Percentiles rank a stretch among this genome's conserved stretches.
Evolutionary conservation across 257 asterid genomes (phyloP).

Genomic region (Rhazya stricta): DNA sequence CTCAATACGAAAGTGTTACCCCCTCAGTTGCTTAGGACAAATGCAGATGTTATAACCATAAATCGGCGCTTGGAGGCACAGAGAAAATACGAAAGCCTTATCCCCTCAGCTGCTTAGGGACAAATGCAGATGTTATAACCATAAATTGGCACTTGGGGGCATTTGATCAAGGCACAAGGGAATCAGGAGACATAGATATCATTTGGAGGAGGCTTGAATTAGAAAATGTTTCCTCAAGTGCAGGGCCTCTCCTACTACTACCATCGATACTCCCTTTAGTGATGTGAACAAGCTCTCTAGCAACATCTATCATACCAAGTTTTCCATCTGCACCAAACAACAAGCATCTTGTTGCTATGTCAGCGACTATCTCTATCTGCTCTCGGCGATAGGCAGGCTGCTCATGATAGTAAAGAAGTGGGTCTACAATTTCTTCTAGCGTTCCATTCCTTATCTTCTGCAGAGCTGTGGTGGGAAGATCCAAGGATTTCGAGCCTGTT

Average conservation of each 20-base stretch:
- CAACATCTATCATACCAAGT: constrained; percentile 52
- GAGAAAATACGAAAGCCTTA: too few species aligned
- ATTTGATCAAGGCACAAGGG: constrained; percentile 36
- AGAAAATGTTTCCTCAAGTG: constrained; percentile 64
- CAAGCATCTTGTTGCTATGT: constrained; percentile 63
- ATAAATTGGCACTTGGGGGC: background rate
- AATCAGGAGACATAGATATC: constrained; percentile 86
- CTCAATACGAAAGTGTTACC: constrained; percentile 1
- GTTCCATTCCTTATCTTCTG: constrained; percentile 57
- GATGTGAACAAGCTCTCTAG: constrained; percentile 51
- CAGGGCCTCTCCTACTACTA: constrained; percentile 38
- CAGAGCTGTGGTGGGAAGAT: constrained; percentile 31
- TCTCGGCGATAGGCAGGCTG: constrained; percentile 43
- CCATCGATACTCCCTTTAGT: constrained; percentile 34
- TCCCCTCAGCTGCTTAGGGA: background rate
- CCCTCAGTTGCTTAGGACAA: background rate
- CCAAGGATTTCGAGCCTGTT: constrained; percentile 34
- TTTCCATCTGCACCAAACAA: constrained; percentile 55
- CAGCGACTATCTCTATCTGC: constrained; percentile 52
- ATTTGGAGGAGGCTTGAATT: constrained; percentile 76
- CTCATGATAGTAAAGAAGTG: constrained; percentile 62
- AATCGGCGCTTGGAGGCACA: background rate
- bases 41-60: background rate
- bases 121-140: background rate
- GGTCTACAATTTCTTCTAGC: constrained; percentile 65